phyloP scores from a whole-genome alignment of 495 filamentous ascomycete species.

The Pseudomonodictys pantanalensis region DNA sequence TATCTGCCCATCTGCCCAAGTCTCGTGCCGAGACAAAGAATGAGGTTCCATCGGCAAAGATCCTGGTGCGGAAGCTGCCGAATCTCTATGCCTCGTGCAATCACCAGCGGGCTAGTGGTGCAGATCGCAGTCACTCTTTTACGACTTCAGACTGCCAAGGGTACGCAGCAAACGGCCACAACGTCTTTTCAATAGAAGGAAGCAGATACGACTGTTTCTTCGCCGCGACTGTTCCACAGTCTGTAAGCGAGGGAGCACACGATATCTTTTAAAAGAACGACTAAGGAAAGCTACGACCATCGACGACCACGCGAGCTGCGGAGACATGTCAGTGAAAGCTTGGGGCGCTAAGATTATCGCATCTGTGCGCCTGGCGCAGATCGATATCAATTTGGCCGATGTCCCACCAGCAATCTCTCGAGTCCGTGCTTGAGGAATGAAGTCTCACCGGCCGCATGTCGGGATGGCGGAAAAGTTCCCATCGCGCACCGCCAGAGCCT shows the following conservation, averaged over 20 bases:
- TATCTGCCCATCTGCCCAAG: no score
- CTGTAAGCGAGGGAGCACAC: not conserved
- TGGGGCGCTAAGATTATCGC: not conserved
- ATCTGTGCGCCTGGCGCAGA: not conserved
- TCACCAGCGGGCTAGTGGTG: not conserved
- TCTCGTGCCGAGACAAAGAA: no score
- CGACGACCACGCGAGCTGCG: no score
- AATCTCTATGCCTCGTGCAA: no score
- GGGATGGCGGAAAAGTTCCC: not conserved
- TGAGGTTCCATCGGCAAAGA: not conserved
- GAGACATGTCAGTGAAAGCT: not conserved
- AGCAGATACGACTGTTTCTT: not conserved
- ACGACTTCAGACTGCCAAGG: not conserved
- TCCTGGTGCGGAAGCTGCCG: not conserved
- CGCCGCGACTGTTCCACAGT: not conserved
- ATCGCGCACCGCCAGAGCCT: not conserved
- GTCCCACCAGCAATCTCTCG: not conserved
- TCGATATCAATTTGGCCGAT: not conserved
- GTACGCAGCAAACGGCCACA: not conserved
- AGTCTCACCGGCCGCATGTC: not conserved
- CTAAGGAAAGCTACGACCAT: not conserved
- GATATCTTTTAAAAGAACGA: not conserved
- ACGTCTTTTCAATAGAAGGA: not conserved
- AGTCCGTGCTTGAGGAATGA: not conserved
- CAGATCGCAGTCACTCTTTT: not conserved